Base-by-base conservation (phyloP, 441 rosid species). In the Omphalea diandra region DNA sequence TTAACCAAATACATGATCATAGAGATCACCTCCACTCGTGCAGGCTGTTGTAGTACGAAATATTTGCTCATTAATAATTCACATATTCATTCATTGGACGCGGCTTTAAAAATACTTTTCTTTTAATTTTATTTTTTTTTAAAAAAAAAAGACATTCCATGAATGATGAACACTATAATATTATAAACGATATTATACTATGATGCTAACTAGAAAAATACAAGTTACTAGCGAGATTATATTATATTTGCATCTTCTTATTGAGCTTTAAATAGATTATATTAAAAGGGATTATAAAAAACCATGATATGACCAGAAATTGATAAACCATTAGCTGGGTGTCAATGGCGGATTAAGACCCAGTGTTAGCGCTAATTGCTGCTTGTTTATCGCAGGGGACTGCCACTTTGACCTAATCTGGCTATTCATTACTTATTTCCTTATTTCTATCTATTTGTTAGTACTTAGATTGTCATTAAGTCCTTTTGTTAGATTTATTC, bases 291-390 rank as follows among this genome's bases (percentile, higher is more conserved):
- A n/a, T n/a, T n/a, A n/a, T n/a, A n/a, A n/a, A n/a, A n/a, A n/a
- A n/a, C n/a, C n/a, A n/a, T n/a, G n/a, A n/a, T n/a, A n/a, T n/a
- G n/a, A n/a, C n/a, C n/a, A n/a, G n/a, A n/a, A n/a, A n/a, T n/a
- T n/a, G n/a, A n/a, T n/a, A n/a, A n/a, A 24, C 20, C 10, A 1
- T 0, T 18, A 17, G 26, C 60, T 40, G 32, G 33, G 29, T 44
- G 26, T 31, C 54, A 3, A 8, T 0, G 38, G 43, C 52, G 7
- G 32, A 62, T 8, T 60, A 20, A 9, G 46, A 36, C 46, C 22
- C 7, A 7, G 2, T 3, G 33, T 24, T 24, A 54, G 32, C 75
- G 58, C 58, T 33, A 72, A 64, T 72, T 55, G 36, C 63, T 64
- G 69, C 60, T 53, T 54, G 33, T 24, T 20, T 31, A 7, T 63